Evolutionary conservation across 805 yeast genomes (phyloP).

Genomic region (Pachysolen tannophilus): DNA sequence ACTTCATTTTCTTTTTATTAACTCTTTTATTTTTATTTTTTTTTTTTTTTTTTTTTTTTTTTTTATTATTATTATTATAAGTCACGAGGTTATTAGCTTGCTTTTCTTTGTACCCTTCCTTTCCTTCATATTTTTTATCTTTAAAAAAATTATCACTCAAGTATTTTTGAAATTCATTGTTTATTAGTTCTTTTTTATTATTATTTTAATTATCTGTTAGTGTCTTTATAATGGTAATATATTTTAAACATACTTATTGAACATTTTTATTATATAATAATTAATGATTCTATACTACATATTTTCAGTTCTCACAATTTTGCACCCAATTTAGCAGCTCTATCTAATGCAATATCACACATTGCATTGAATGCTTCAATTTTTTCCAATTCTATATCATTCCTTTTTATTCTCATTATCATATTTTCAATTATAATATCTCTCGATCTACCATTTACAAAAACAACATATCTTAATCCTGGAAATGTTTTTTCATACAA

Average conservation of each 20-base stretch:
- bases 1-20: neutral
- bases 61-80: neutral
- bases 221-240: neutral
- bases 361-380: slow-evolving; percentile 71
- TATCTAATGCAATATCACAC: slow-evolving; percentile 85
- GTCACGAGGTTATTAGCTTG: no score
- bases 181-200: neutral
- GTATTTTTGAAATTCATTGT: neutral
- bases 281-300: no score
- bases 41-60: neutral
- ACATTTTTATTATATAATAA: neutral
- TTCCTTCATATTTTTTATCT: no score
- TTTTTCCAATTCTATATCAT: slow-evolving; percentile 49
- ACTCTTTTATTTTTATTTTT: neutral
- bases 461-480: slow-evolving; percentile 77
- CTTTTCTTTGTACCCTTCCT: no score
- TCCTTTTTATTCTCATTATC: slow-evolving; percentile 47
- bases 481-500: slow-evolving; percentile 38
- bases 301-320: slow-evolving; percentile 17
- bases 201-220: neutral
- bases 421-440: slow-evolving; percentile 56
- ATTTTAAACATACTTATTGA: no score
- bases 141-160: no score
- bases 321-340: slow-evolving; percentile 48
- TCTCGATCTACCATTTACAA: slow-evolving; percentile 78